Conservation (phyloP, 345 rosid genomes). For the Psidium friedrichsthalianum region DNA sequence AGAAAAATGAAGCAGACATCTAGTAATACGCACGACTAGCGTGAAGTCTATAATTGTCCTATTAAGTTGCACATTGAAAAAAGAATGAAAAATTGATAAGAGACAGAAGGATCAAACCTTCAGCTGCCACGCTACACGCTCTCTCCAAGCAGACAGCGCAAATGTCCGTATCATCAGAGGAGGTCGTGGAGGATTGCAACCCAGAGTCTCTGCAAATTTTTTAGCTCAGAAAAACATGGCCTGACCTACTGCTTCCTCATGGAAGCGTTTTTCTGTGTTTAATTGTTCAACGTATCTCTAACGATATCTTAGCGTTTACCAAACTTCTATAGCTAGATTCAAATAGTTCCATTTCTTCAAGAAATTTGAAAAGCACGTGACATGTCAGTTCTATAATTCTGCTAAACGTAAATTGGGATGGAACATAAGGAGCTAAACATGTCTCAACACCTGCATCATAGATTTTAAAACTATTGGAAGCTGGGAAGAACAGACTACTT, state of each 20-base stretch:
- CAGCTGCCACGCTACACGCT: slow-evolving; percentile 82
- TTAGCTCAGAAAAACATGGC: neutral
- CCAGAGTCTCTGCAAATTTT: slow-evolving; percentile 45
- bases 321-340: neutral
- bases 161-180: slow-evolving; percentile 65
- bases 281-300: neutral
- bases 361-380: neutral
- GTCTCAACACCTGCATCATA: neutral
- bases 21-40: neutral
- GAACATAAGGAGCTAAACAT: neutral
- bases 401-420: neutral
- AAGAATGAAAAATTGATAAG: neutral
- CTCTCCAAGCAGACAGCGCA: slow-evolving; percentile 97
- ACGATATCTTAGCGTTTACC: neutral
- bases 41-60: neutral
- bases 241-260: neutral
- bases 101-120: slow-evolving; percentile 40
- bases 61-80: neutral
- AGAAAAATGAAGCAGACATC: neutral
- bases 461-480: neutral
- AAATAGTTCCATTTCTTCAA: neutral
- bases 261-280: neutral
- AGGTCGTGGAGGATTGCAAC: slow-evolving; percentile 44
- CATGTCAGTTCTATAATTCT: neutral
- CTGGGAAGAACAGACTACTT: neutral